A percentile compares a stretch with the other conserved stretches of the same genome.
Evolutionary conservation across 2,329 filamentous ascomycete genomes (phyloP).

Genomic region (Cladosporium sp.): DNA sequence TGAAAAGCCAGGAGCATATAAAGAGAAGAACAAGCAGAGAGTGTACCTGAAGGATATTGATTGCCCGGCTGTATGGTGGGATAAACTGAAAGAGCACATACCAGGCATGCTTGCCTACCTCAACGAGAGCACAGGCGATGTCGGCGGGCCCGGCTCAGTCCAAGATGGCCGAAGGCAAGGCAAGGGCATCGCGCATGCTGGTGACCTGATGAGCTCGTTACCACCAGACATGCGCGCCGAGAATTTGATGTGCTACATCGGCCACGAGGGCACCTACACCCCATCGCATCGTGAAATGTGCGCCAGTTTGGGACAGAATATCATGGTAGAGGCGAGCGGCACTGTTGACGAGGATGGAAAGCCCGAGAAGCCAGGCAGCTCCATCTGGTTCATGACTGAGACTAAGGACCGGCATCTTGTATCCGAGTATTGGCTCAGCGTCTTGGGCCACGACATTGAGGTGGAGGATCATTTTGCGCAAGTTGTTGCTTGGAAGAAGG

Average conservation of each 20-base stretch:
- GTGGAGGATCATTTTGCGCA: slow-evolving; percentile 97
- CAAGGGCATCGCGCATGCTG: slow-evolving; percentile 67
- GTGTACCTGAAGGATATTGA: slow-evolving; percentile 98
- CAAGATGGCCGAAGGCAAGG: slow-evolving; percentile 54
- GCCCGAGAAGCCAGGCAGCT: slow-evolving; percentile 73
- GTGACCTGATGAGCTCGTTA: slow-evolving; percentile 93
- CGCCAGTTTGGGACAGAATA: slow-evolving; percentile 90
- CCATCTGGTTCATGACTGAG: slow-evolving; percentile 99
- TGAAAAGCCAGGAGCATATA: slow-evolving; percentile 68
- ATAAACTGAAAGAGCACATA: slow-evolving; percentile 74
- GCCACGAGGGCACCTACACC: slow-evolving; percentile 95
- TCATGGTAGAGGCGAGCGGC: slow-evolving; percentile 90
- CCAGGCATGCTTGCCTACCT: slow-evolving; percentile 85
- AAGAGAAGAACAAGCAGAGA: slow-evolving; percentile 76
- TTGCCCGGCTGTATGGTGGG: slow-evolving; percentile 82
- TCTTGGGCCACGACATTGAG: slow-evolving; percentile 92
- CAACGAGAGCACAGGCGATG: slow-evolving; percentile 71
- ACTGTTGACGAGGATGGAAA: slow-evolving; percentile 67
- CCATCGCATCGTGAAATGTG: slow-evolving; percentile 98
- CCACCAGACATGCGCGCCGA: slow-evolving; percentile 85
- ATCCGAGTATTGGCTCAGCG: slow-evolving; percentile 89
- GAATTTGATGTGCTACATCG: slow-evolving; percentile 98
- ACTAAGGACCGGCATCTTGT: slow-evolving; percentile 88
- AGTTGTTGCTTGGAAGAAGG: slow-evolving; percentile 91
- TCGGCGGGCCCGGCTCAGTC: slow-evolving; percentile 57